Evolutionary conservation across 73 alveolate genomes (phyloP), one percentile per base, ranked within the genome.

Genomic region (Breviolum minutum): DNA sequence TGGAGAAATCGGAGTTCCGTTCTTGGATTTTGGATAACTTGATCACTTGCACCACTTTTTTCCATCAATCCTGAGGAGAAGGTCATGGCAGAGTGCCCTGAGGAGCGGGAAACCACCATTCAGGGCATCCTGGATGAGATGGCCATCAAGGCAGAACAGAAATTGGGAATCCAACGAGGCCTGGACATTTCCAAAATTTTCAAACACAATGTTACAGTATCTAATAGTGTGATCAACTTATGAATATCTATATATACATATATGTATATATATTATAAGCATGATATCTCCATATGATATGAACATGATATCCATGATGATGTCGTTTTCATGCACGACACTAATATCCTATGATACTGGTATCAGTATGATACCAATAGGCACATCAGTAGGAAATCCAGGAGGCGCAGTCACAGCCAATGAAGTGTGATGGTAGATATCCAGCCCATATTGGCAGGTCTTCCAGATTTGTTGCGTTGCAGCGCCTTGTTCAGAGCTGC

Each of bases 1-100:
- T n/a, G n/a, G n/a, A n/a, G n/a, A n/a, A n/a, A n/a, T n/a, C n/a
- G n/a, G n/a, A n/a, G n/a, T n/a, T n/a, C n/a, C n/a, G n/a, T n/a
- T n/a, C n/a, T n/a, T n/a, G n/a, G n/a, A n/a, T n/a, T n/a, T 40
- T 40, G 3, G 54, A 40, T 40, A 40, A 40, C 0, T 40, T 40
- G 54, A 40, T 40, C 13, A 32, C 6, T 12, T 8, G 19, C 40
- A 71, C n/a, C 8, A 40, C 2, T 71, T 71, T 20, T 24, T 13
- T 66, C 74, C 74, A 77, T 8, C 0, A 12, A 14, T 11, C 63
- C 86, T 2, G n/a, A 90, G 96, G 96, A 90, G 22, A 90, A 70
- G 17, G 84, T 90, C 87, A 69, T 90, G 96, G 96, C 96, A 13
- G 96, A 90, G 64, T 90, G 96, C 96, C 96, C 87, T 10, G 96